Base-by-base conservation (phyloP, 164 flowering plant genomes). In the Macadamia tetraphylla region DNA sequence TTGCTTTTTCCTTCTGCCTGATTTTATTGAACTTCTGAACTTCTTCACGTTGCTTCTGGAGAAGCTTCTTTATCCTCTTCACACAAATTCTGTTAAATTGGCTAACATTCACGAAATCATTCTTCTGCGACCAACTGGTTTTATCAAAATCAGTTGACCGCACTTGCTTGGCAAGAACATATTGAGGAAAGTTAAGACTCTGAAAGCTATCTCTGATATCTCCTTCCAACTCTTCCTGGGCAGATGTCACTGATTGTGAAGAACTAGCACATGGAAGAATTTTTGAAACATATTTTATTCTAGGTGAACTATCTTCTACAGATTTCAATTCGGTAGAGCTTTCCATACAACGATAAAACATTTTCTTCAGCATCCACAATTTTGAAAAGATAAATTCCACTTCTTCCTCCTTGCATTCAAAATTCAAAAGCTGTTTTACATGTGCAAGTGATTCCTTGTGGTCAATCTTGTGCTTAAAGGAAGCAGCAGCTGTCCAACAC, bases 401-500 rank as follows among this genome's bases (percentile, higher is more conserved):
- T 70, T 86, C 91, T 52, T 80, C 88, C 58, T 81, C 80, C 49
- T 67, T 76, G 83, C 98, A 94, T 48, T 73, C 66, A 70, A 87
- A 90, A 18, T 78, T 70, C 68, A 94, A 63, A 61, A 75, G 72
- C 67, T 79, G 66, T 71, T 78, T 87, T 23, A 88, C 93, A 57
- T 82, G 78, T n/a, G 58, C 65, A 71, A 92, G 75, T 1, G 96
- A 83, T 58, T 81, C 83, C 40, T 67, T 76, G 66, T 60, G 86
- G 74, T 81, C 74, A 63, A 91, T 66, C 76, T 86, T 79, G 42
- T 83, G 70, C 42, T 81, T 80, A 67, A 67, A 35, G 67, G 83
- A 67, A 46, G 93, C 83, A 51, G 90, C 90, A 35, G 89, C 91
- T 67, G 73, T 76, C 93, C 94, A 87, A 66, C 93, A 85, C 95